Conservation (phyloP, 257 asterid species). For the Forsythia suspensa region DNA sequence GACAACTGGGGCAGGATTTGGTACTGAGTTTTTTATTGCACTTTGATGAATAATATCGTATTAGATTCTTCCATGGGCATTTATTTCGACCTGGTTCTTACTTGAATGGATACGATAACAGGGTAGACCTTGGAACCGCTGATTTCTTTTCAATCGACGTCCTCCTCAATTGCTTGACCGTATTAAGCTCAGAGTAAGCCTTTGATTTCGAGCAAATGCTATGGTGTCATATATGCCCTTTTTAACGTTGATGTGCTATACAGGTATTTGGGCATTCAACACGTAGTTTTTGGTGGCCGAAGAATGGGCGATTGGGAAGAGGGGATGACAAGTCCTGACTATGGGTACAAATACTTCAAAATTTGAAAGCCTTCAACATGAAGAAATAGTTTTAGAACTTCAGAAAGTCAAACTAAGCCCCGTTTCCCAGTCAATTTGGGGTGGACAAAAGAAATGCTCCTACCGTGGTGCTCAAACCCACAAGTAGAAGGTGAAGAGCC, state of each 20-base stretch:
- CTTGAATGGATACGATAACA: slow-evolving; percentile 29
- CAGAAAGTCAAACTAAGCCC: too few relatives aligned
- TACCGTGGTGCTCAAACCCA: neutral
- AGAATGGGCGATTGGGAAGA: slow-evolving; percentile 95
- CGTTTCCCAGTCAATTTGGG: neutral
- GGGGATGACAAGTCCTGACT: slow-evolving; percentile 78
- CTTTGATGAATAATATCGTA: neutral
- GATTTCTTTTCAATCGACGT: slow-evolving; percentile 90
- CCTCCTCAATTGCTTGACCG: slow-evolving; percentile 93
- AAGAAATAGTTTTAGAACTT: neutral
- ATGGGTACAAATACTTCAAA: slow-evolving; percentile 86
- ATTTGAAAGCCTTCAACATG: slow-evolving; percentile 37
- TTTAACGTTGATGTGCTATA: neutral
- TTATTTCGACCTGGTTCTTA: neutral
- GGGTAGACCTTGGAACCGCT: slow-evolving; percentile 97
- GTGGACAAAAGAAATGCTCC: neutral
- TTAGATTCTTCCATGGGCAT: neutral
- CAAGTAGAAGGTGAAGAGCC: neutral
- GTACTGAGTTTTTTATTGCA: slow-evolving; percentile 33
- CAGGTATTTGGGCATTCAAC: slow-evolving; percentile 91
- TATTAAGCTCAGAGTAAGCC: slow-evolving; percentile 90
- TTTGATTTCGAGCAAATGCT: neutral
- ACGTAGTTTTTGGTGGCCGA: slow-evolving; percentile 88
- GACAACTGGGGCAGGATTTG: slow-evolving; percentile 97
- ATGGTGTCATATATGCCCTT: neutral